Conservation (phyloP, 805 yeast genomes). For the Cyberlindnera saturnus region DNA sequence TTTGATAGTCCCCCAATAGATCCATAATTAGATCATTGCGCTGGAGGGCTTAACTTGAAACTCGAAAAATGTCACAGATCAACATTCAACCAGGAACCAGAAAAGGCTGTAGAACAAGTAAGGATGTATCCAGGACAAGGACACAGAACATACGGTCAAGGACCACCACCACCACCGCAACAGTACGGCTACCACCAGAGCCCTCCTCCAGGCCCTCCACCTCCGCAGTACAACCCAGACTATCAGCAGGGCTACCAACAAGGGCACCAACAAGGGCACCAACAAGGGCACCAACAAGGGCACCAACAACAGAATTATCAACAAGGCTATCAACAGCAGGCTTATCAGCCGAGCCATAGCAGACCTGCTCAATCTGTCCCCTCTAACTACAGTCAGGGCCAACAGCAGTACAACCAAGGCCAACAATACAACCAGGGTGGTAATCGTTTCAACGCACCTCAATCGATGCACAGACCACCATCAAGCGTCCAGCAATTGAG, state of each 20-base stretch:
- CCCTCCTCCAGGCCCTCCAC: neutral
- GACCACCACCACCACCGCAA: neutral
- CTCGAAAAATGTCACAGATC: no score
- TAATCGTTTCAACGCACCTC: conserved; percentile 14
- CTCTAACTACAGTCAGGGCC: neutral
- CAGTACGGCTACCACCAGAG: neutral
- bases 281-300: neutral
- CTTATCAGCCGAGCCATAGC: no score
- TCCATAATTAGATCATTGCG: conserved; percentile 12
- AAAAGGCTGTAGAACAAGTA: no score
- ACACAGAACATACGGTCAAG: neutral
- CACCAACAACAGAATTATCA: neutral
- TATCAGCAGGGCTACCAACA: neutral
- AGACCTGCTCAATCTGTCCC: no score
- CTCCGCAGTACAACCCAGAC: neutral
- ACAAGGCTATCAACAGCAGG: no score
- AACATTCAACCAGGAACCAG: no score
- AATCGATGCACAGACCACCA: conserved; percentile 11
- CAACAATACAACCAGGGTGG: conserved; percentile 3
- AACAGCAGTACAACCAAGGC: conserved; percentile 5
- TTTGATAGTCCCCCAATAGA: neutral
- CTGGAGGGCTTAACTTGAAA: neutral
- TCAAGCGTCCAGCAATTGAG: conserved; percentile 16
- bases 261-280: neutral
- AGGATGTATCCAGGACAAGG: neutral